Evolutionary conservation across 2,329 filamentous ascomycete species (phyloP), one percentile per base, ranked within the genome.

Genomic region (Alternaria novae-zelandiae): DNA sequence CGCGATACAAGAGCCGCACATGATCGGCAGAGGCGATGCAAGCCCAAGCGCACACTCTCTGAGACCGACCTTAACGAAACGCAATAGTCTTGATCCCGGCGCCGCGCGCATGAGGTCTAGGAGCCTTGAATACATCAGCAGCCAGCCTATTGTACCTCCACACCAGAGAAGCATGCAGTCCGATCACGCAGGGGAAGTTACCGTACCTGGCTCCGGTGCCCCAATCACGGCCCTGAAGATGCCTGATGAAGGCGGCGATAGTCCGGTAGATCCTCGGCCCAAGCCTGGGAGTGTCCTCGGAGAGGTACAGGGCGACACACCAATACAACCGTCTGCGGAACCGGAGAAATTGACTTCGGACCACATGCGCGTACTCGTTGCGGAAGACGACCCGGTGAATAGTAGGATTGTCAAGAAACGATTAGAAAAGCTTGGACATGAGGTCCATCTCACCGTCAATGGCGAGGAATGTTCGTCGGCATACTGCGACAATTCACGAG

Each of bases 341-440:
- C 49, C 71, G 4, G 66, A 70, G 26, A 57, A 66, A 7, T 44
- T 71, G 7, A 67, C 72, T n/a, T 68, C 81, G 1, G 78, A 84
- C 3, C 79, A 86, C 41, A 82, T 93, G 67, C 84, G 86, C 17
- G 88, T 96, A 3, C 83, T 97, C 21, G 88, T 97, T 36, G 94
- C 94, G 0, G 94, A 97, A 74, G 94, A 97, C 69, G 93, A 97
- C 71, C 92, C 93, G 0, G 89, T 96, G 70, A 97, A 97, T 70
- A 92, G 92, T 79, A 91, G 89, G 63, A 92, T 97, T 45, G 82
- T 97, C 44, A 88, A 89, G 72, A 96, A 96, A 73, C 84, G 94
- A 12, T 79, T 97, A 4, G 91, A 96, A 74, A 94, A 91, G 72
- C 80, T 88, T 2, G 91, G 92, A 0, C 92, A 97, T 68, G 80